Evolutionary conservation across 1,284 basidiomycete genomes (phyloP), one percentile per base, ranked within the genome.

Genomic region (Microbotryum silenes-acaulis): DNA sequence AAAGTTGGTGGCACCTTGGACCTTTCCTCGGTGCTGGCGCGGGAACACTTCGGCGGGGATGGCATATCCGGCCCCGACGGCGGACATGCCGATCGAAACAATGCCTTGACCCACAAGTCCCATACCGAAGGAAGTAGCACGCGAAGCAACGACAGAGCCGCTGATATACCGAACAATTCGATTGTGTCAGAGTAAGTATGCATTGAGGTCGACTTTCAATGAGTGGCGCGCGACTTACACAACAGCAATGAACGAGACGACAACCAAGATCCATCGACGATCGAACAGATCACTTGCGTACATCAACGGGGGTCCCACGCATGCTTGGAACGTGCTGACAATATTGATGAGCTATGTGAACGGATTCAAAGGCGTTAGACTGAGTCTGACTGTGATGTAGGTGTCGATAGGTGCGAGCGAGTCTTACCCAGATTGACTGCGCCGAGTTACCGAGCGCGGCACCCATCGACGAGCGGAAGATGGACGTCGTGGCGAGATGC

Each of bases 1-100:
- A 33, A 25, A 23, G 14, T n/a, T 53, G 9, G 33, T 25, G 9
- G 33, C 33, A n/a, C 27, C 27, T 33, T 53, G 51, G 18, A 53
- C 51, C 12, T 25, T 33, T 3, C 51, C 51, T 14, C 51, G 51
- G 9, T 25, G 33, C 20, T 53, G 14, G 51, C 51, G 51, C 25
- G 51, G 51, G 27, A 53, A 53, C 8, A 53, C 51, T 33, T 53
- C 51, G 20, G 51, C 25, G 9, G 51, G 51, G 20, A 53, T 53
- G 25, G 51, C 51, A 9, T 53, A 53, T 27, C 14, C 51, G 18
- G 25, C 23, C n/a, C 51, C 51, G 5, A 53, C 51, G 25, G 20
- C 20, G 8, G 25, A 23, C 51, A 53, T 53, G 27, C 51, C 51
- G 20, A 53, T 31, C 27, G 25, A 25, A 8, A 33, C 31, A 16